Conservation (phyloP, 129 eudicot species). For the Saussurea involucrata region DNA sequence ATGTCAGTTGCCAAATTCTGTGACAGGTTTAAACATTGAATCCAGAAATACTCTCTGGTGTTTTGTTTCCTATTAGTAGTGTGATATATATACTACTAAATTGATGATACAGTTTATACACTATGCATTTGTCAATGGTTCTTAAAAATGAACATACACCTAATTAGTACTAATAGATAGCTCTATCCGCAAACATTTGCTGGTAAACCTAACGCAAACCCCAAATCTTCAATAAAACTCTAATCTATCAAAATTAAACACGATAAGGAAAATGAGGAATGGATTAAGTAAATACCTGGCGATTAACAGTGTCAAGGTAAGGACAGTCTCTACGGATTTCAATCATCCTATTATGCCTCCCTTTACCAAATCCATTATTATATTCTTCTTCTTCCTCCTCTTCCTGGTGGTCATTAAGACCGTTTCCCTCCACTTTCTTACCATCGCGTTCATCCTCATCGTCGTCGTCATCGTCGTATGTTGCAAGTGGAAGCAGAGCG, state of each 20-base stretch:
- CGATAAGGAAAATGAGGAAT: background rate
- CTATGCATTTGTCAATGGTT: background rate
- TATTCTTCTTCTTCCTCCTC: conserved; percentile 47
- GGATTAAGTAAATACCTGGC: conserved; percentile 56
- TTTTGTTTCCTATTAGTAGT: background rate
- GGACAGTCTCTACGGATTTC: conserved; percentile 93
- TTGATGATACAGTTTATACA: background rate
- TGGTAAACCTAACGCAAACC: background rate
- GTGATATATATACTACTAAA: background rate
- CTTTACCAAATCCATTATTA: conserved; percentile 23
- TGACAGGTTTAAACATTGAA: background rate
- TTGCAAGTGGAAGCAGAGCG: conserved; percentile 78
- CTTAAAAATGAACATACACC: background rate
- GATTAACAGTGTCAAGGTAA: conserved; percentile 88
- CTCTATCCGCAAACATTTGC: conserved; percentile 1
- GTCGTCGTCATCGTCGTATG: conserved; percentile 62
- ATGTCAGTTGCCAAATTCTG: background rate
- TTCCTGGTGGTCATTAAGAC: conserved; percentile 11
- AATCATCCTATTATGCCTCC: conserved; percentile 44
- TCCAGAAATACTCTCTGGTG: background rate
- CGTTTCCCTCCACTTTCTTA: conserved; percentile 18
- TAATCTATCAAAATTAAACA: background rate
- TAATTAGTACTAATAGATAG: background rate
- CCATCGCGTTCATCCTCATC: conserved; percentile 27
- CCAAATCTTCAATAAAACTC: background rate